Base-by-base conservation (phyloP, 768 basidiomycete genomes). In the Rhizopogon sp. region DNA sequence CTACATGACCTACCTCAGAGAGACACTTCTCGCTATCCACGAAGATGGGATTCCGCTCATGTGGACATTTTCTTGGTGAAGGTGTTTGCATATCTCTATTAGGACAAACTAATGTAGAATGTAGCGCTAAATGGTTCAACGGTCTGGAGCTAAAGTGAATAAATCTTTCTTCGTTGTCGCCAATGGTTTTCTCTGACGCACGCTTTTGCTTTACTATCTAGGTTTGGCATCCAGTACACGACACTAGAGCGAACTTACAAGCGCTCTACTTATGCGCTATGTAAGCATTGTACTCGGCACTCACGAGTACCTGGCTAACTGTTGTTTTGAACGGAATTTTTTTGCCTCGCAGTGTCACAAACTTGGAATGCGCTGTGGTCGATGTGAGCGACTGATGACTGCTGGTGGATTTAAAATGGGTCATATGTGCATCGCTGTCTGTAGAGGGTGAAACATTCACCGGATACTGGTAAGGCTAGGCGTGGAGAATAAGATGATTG, bases 181-280 rank as follows among this genome's bases (percentile, higher is more conserved):
- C 17, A 35, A 14, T 9, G 2, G 25, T n/a, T 20, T 10, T 11
- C 9, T 13, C 29, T 17, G 28, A 17, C n/a, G 39, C 43, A 29
- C 11, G 20, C 56, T 46, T 33, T 35, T 51, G 16, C 35, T 22
- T 50, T 13, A 43, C 61, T 50, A 20, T 44, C 50, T 43, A 78
- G 76, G 53, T 80, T 80, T 53, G 78, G 78, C 1, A 77, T 80
- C 20, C 78, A 79, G 60, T 66, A 78, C 56, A 77, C 76, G 7
- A 77, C 76, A 1, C 63, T 78, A 17, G 76, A 80, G 50, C 65
- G 78, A 43, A 67, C 68, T 3, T 78, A 78, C 57, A 80, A 79
- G 53, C 74, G 77, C 14, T 78, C 78, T 25, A 76, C 78, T 9
- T 58, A 56, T 49, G 55, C 57, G 22, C 45, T 58, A 7, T 58